These are phyloP conservation scores for Paracoccidioides brasiliensis DNA, from an alignment of 2,329 filamentous ascomycete species.

Conservation along the genomic window DNA sequence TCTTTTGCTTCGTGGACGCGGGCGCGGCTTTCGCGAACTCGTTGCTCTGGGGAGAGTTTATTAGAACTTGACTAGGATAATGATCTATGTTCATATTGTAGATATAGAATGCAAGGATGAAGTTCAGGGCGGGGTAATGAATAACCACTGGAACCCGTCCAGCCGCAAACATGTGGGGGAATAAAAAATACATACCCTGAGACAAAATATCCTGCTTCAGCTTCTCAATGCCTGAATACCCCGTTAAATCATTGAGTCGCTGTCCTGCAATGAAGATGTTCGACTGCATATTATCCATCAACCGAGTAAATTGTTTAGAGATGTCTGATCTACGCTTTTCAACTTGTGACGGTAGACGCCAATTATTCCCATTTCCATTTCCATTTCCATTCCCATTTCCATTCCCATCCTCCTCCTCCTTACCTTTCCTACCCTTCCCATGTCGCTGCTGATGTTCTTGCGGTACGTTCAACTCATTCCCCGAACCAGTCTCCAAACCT, in stretches of 20 bases:
- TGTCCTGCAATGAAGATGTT: slow-evolving; percentile 76
- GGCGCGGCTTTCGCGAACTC: slow-evolving; percentile 42
- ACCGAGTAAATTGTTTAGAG: slow-evolving; percentile 49
- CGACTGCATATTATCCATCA: slow-evolving; percentile 83
- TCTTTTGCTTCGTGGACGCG: slow-evolving; percentile 59
- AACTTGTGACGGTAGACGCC: slow-evolving; percentile 37
- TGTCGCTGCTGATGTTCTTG: neutral
- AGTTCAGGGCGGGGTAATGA: too few relatives aligned
- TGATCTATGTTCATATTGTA: too few relatives aligned
- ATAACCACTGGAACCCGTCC: too few relatives aligned
- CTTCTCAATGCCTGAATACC: slow-evolving; percentile 80
- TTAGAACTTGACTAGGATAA: too few relatives aligned
- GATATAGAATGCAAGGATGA: too few relatives aligned
- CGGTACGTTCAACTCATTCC: too few relatives aligned
- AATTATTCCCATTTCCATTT: neutral
- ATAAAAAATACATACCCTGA: slow-evolving; percentile 38
- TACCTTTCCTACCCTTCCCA: neutral
- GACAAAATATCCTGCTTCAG: slow-evolving; percentile 65
- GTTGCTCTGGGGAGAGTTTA: slow-evolving; percentile 39
- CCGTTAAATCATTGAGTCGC: slow-evolving; percentile 84
- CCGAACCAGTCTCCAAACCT: neutral
- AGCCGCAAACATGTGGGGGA: too few relatives aligned
- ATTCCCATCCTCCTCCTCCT: neutral
- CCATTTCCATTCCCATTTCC: too few relatives aligned
- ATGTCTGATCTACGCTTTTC: slow-evolving; percentile 43